Evolutionary conservation across 257 asterid species (phyloP), one percentile per base, ranked within the genome.

Genomic region (Solanum lignicaule): DNA sequence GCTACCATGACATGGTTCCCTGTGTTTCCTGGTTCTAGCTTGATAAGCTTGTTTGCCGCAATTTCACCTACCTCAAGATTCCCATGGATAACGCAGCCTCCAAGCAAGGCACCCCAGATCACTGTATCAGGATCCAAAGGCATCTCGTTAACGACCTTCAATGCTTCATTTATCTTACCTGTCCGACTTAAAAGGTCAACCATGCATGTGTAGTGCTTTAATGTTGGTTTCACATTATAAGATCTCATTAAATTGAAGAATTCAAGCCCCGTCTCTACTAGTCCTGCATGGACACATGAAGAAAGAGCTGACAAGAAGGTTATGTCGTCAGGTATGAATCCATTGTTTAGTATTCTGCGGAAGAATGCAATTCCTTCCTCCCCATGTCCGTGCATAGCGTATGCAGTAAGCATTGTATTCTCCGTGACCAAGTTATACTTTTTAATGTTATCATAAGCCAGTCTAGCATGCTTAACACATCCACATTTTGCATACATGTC

Each of bases 401-500:
- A 94, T 8, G 98, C 98, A 86, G 93, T 93, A 25, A 96, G 93
- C 96, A 96, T 94, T 15, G 98, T 96, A 87, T 96, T 96, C 84
- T 90, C 93, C 41, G 92, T 94, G 25, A 94, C 94, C 90, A 94
- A 87, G 91, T 90, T 94, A 72, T 84, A 87, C 89, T 46, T 89
- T 82, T 38, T 52, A 7, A 91, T 89, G 91, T 89, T 65, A 33
- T 62, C 43, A 83, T 93, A 88, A 43, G 92, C 95, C 29, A 72
- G 82, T 89, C 85, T 83, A 3, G 97, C 94, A 82, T 91, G 88
- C 83, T 91, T 90, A 88, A 95, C 88, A 88, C 62, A 81, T 74
- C 99, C 99, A 81, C 98, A 95, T 89, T 96, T 95, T 16, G 94
- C 96, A 36, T 95, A 93, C 99, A 96, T 94, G 83, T 96, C 98